Evolutionary conservation across 176 grass and related monocot species (phyloP).

Genomic region (Elaeis guineensis): DNA sequence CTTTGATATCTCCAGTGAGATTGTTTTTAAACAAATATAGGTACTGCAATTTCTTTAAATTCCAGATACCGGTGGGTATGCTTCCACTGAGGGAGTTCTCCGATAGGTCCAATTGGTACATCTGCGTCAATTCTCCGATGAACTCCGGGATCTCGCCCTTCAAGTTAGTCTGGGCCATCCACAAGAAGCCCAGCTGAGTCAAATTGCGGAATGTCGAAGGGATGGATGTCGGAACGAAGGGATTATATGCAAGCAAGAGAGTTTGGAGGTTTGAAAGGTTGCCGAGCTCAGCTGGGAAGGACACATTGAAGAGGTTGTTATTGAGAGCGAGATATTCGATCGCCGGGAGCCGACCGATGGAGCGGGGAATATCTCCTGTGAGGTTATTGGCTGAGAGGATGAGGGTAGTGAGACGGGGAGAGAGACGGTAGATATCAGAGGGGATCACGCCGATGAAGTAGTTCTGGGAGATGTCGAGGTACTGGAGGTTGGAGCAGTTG

Average conservation of each 20-base stretch:
- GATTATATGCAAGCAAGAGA: slow-evolving; percentile 23
- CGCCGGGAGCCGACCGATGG: slow-evolving; percentile 25
- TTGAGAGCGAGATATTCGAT: slow-evolving; percentile 25
- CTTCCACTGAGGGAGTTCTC: slow-evolving; percentile 26
- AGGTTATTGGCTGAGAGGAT: slow-evolving; percentile 29
- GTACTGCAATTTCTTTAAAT: slow-evolving; percentile 15
- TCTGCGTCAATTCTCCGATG: slow-evolving; percentile 13
- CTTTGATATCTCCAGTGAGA: slow-evolving; percentile 18
- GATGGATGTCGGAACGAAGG: slow-evolving; percentile 20
- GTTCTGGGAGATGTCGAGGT: slow-evolving; percentile 44
- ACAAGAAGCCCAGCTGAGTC: slow-evolving; percentile 9
- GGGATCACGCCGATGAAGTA: slow-evolving; percentile 42
- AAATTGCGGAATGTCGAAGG: slow-evolving; percentile 47
- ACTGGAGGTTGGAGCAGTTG: slow-evolving; percentile 25
- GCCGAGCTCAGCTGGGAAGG: slow-evolving; percentile 39
- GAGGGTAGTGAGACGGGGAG: slow-evolving; percentile 23
- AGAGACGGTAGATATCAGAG: slow-evolving; percentile 28
- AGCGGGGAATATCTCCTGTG: slow-evolving; percentile 29
- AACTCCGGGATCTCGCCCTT: slow-evolving; percentile 32
- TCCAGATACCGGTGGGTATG: slow-evolving; percentile 56
- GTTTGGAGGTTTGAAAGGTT: slow-evolving; percentile 23
- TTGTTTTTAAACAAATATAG: slow-evolving; percentile 20
- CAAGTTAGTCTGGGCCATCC: slow-evolving; percentile 9
- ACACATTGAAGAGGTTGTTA: slow-evolving; percentile 27
- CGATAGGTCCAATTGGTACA: slow-evolving; percentile 26